phyloP scores from a whole-genome alignment of 164 flowering plant genomes.

The Vitis amurensis region DNA sequence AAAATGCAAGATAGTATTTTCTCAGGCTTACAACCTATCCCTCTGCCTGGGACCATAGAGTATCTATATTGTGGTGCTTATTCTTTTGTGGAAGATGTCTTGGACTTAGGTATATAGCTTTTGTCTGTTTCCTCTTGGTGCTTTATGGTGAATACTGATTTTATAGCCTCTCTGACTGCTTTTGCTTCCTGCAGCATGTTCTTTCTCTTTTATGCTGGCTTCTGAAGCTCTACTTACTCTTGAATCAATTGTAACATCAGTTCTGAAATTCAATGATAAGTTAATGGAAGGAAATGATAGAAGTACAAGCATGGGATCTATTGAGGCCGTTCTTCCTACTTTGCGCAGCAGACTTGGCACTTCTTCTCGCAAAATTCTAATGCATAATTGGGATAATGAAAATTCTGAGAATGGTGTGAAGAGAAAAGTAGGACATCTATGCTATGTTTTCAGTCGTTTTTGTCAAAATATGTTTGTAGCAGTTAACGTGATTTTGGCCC shows the following conservation, averaged over 20 bases:
- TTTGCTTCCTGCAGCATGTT: constrained; percentile 53
- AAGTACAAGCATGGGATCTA: constrained; percentile 18
- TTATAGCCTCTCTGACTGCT: not conserved
- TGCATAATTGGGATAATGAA: constrained; percentile 45
- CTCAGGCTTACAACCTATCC: constrained; percentile 38
- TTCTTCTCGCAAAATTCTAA: constrained; percentile 56
- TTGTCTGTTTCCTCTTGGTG: constrained; percentile 6
- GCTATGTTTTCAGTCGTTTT: not conserved
- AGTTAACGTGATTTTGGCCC: too few species aligned
- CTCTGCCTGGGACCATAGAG: constrained; percentile 56
- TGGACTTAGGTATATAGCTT: constrained; percentile 44
- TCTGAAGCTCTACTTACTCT: constrained; percentile 63
- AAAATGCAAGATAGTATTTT: constrained; percentile 31
- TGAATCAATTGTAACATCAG: constrained; percentile 53
- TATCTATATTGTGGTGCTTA: constrained; percentile 66
- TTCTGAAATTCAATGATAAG: constrained; percentile 29
- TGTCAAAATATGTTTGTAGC: not conserved
- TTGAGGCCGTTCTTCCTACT: constrained; percentile 33
- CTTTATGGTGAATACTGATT: constrained; percentile 2
- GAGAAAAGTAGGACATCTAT: constrained; percentile 40
- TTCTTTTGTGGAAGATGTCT: constrained; percentile 54
- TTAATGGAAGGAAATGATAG: constrained; percentile 30
- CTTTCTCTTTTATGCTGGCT: constrained; percentile 61
- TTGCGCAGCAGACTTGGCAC: constrained; percentile 50
- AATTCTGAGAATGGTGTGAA: constrained; percentile 47